Evolutionary conservation across 202 grass and related monocot genomes (phyloP), one percentile per base, ranked within the genome.

Genomic region (Cymbopogon flexuosus): DNA sequence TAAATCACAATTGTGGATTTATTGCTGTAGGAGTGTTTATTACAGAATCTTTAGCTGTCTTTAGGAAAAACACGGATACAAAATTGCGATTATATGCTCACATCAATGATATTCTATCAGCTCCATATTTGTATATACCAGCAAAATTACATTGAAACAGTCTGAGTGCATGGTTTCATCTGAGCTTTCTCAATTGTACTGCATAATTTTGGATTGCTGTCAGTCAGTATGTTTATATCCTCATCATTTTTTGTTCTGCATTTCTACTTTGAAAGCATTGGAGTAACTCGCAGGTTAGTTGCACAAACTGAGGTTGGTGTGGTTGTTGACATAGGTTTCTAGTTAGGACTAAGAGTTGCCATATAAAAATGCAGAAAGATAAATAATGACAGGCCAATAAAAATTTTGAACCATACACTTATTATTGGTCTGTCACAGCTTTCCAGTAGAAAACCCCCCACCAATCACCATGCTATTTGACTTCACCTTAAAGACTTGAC

Each of bases 381-480:
- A 45, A 56, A 54, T 41, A 36, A 29, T 30, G 65, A 63, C 65
- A 84, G 49, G 1, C 18, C 15, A 23, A 45, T 42, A 5, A 46
- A 19, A 59, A 15, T 21, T 30, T 59, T 72, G 37, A 51, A 85
- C 49, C 65, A 73, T 72, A 52, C 22, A 37, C 49, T 81, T 24
- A 69, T 71, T 46, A 41, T 45, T 47, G 68, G 13, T 62, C 40
- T 39, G 14, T 33, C 49, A 51, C 40, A 31, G 34, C 68, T 31
- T 79, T 3, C 30, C 68, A 68, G 59, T 46, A 79, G 79, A 75
- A 75, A 84, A 83, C 61, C 40, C 73, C 37, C 46, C 18, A 30
- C 81, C n/a, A 2, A 27, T 5, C 13, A 30, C 42, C 41, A 36
- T 37, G 22, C 51, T 73, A 72, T 77, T 72, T 72, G 18, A 13